These are phyloP conservation scores for Ambrosiella xylebori DNA, from an alignment of 2,329 filamentous ascomycete genomes.

Conservation along the genomic window DNA sequence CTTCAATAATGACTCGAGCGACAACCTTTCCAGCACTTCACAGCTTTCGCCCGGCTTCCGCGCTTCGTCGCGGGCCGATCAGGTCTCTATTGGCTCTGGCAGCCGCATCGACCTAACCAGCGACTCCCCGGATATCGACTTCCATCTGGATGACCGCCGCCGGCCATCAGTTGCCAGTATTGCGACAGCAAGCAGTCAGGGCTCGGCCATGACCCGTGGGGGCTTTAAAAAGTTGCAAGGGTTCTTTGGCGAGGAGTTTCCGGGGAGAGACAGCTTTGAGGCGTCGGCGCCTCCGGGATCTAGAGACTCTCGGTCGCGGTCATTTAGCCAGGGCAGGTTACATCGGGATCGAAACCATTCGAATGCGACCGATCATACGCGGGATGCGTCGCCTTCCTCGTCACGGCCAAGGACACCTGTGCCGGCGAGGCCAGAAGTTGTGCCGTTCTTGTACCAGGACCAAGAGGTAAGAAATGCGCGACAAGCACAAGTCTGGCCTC, in stretches of 20 bases:
- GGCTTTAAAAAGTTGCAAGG: conserved; percentile 66
- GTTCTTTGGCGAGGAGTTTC: conserved; percentile 84
- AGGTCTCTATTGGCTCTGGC: conserved; percentile 10
- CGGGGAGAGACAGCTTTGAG: conserved; percentile 57
- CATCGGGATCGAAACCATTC: conserved; percentile 70
- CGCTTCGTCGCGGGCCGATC: conserved; percentile 9
- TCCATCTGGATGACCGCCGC: conserved; percentile 35
- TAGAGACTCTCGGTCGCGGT: conserved; percentile 46
- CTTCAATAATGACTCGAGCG: conserved; percentile 55
- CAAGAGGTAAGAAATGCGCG: conserved; percentile 39
- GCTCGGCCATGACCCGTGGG: conserved; percentile 51
- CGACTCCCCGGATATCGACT: conserved; percentile 44
- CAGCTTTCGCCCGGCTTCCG: conserved; percentile 58
- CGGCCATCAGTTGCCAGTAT: conserved; percentile 79
- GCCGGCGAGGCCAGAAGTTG: conserved; percentile 69
- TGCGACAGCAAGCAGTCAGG: conserved; percentile 68
- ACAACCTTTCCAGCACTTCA: conserved; percentile 42
- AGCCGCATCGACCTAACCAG: conserved; percentile 17
- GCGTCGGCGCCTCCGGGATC: conserved; percentile 38
- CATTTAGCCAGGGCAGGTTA: conserved; percentile 38
- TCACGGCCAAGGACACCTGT: conserved; percentile 72
- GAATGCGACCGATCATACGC: conserved; percentile 51
- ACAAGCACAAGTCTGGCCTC: not conserved
- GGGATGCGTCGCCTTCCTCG: conserved; percentile 56
- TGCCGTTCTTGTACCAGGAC: conserved; percentile 93